Evolutionary conservation across 371 early-diverging fungal genomes (phyloP), one percentile per base, ranked within the genome.

Genomic region (Mortierella polycephala): DNA sequence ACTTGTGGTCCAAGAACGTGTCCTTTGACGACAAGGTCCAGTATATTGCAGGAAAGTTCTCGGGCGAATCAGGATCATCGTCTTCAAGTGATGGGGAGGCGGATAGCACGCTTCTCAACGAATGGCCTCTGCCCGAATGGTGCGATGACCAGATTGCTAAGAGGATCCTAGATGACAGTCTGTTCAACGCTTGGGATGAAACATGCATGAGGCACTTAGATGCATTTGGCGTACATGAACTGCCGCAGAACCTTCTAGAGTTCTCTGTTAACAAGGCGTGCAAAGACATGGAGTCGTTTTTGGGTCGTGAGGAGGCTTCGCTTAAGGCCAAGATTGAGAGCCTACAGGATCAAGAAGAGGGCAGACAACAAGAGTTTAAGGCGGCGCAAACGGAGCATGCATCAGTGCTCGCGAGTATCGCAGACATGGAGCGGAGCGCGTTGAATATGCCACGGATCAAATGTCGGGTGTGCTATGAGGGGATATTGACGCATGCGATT

Each of bases 391-490:
- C 16, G 23, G 56, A 20, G 23, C 66, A 61, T 21, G 66, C 72
- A 16, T 12, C 14, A 5, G 21, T 62, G 18, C 60, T 62, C 1
- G 9, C 44, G 11, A 42, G 18, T 6, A 59, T 67, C 44, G 40
- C 21, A 13, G 41, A 11, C 12, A 66, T 75, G 67, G 41, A 55
- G n/a, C 2, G 5, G 53, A 57, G 60, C 23, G 62, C 45, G 20
- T 54, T 41, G n/a, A 55, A 59, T n/a, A 64, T 69, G 54, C 39
- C 66, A 16, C 50, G 60, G 14, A 6, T 56, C 47, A 70, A 73
- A 40, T 83, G 83, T 57, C 56, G 70, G 37, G 71, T 76, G 7
- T 83, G 83, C 54, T 74, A 56, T 23, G 71, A 69, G 13, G 60
- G 69, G 9, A 21, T 60, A 3, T 60, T 74, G 30, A 74, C 76